These are phyloP conservation scores for Elasticomyces elasticus DNA, from an alignment of 495 filamentous ascomycete genomes.

Conservation along the genomic window DNA sequence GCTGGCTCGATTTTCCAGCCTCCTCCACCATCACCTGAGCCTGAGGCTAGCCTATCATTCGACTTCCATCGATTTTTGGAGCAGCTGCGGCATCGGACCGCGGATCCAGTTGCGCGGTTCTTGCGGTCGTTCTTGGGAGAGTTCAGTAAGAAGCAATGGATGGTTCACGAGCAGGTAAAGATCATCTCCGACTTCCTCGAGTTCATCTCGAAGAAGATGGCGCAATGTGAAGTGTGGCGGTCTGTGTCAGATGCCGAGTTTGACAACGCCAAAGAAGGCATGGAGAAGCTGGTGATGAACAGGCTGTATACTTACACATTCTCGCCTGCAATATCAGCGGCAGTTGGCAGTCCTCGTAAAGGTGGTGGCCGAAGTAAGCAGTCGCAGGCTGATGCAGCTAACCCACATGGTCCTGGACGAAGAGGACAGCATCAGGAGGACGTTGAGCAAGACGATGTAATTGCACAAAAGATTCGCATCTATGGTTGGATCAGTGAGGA, in stretches of 20 bases:
- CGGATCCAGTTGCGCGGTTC: constrained; percentile 92
- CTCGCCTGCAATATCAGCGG: constrained; percentile 77
- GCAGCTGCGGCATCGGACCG: constrained; percentile 87
- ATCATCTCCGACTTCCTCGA: constrained; percentile 93
- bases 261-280: constrained; percentile 94
- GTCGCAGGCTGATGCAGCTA: constrained; percentile 38
- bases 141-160: constrained; percentile 98
- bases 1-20: constrained; percentile 49
- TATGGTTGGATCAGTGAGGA: constrained; percentile 92
- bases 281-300: constrained; percentile 99
- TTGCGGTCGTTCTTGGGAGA: constrained; percentile 87
- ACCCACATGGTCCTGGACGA: constrained; percentile 64
- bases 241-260: constrained; percentile 94
- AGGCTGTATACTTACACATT: constrained; percentile 93
- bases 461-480: constrained; percentile 91
- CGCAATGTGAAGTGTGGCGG: constrained; percentile 93
- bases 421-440: constrained; percentile 96
- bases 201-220: constrained; percentile 99
- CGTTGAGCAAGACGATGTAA: constrained; percentile 87
- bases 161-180: constrained; percentile 98
- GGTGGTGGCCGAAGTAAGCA: constrained; percentile 1
- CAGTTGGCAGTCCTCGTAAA: constrained; percentile 56
- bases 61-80: constrained; percentile 97
- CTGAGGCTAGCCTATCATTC: constrained; percentile 81
- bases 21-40: constrained; percentile 74